phyloP scores from a whole-genome alignment of 768 basidiomycete species.

The Lactarius vividus region DNA sequence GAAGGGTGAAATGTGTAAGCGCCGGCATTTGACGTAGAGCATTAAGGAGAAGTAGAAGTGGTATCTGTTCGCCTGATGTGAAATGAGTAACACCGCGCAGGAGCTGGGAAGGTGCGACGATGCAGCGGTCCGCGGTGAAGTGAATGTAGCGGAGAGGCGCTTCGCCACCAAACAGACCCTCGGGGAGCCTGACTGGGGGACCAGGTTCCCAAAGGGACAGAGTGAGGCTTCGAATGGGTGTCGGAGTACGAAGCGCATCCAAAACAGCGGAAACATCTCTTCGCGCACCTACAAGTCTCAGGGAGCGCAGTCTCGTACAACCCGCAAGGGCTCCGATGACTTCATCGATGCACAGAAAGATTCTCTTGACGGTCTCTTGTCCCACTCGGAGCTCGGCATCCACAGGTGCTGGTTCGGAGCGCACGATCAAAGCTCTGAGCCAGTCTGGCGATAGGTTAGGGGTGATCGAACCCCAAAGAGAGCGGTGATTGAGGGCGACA shows the following conservation, averaged over 20 bases:
- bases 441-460: constrained; percentile 15
- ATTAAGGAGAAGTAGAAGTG: constrained; percentile 1
- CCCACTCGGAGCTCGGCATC: constrained; percentile 18
- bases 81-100: constrained; percentile 21
- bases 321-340: constrained; percentile 16
- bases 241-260: constrained; percentile 1
- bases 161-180: constrained; percentile 15
- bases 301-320: constrained; percentile 18
- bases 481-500: constrained; percentile 14
- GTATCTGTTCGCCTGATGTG: constrained; percentile 21
- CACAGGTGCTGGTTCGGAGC: constrained; percentile 16
- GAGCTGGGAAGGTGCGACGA: constrained; percentile 14
- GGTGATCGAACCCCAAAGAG: constrained; percentile 17
- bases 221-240: constrained; percentile 9
- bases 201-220: constrained; percentile 15
- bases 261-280: constrained; percentile 12
- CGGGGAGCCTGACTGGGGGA: constrained; percentile 14
- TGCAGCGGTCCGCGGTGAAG: constrained; percentile 11
- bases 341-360: constrained; percentile 4
- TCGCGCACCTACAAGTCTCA: constrained; percentile 13
- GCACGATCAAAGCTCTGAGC: constrained; percentile 14
- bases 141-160: constrained; percentile 16
- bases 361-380: constrained; percentile 1
- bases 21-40: constrained; percentile 19
- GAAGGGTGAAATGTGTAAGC: constrained; percentile 14